phyloP scores from a whole-genome alignment of 805 yeast species.

The Yarrowia yakushimensis region DNA sequence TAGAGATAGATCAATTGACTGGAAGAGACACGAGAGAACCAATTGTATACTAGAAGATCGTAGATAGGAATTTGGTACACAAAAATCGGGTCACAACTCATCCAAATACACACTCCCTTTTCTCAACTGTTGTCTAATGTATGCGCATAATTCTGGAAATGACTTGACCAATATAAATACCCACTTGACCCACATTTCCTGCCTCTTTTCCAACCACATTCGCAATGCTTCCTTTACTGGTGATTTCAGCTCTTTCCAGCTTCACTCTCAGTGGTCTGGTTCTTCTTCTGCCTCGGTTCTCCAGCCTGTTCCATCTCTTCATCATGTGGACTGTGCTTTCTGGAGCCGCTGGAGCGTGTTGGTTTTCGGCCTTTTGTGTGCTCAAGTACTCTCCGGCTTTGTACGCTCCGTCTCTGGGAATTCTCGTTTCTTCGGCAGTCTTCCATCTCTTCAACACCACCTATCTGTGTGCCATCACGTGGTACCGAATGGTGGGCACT shows the following conservation, averaged over 20 bases:
- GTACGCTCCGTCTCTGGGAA: neutral
- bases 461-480: neutral
- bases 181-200: neutral
- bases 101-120: no score
- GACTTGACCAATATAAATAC: neutral
- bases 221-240: neutral
- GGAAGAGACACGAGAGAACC: no score
- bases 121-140: no score
- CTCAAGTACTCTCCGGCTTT: neutral
- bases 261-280: neutral
- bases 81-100: no score
- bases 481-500: neutral
- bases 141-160: neutral
- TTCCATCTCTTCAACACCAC: conserved; percentile 4
- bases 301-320: neutral
- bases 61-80: no score
- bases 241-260: neutral
- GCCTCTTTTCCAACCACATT: neutral
- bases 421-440: neutral
- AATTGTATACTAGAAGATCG: no score
- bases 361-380: neutral
- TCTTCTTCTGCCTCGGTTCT: neutral
- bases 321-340: neutral
- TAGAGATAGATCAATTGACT: no score
- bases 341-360: conserved; percentile 9